Conservation (phyloP, 805 yeast species). For the Wickerhamiella lipophila region DNA sequence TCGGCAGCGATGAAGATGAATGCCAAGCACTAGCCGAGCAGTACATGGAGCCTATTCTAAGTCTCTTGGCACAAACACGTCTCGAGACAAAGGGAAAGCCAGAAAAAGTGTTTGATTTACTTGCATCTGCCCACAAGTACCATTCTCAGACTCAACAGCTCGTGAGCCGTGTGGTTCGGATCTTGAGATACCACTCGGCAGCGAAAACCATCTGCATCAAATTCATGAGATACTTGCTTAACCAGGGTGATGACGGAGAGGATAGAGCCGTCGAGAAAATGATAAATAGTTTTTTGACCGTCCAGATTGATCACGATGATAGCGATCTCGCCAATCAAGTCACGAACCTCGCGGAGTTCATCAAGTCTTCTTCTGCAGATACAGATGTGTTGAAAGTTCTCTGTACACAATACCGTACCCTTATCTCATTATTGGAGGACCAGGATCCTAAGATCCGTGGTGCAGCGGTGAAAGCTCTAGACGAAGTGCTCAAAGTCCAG, state of each 20-base stretch:
- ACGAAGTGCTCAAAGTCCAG: not conserved
- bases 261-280: not conserved
- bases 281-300: not conserved
- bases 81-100: not conserved
- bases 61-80: not conserved
- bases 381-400: not conserved
- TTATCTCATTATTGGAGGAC: not conserved
- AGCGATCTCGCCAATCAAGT: not conserved
- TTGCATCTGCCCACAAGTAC: not conserved
- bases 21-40: conserved; percentile 1
- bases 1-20: not conserved
- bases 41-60: not conserved
- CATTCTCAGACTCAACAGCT: not conserved
- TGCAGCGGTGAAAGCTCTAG: not conserved
- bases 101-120: not conserved
- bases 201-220: not conserved
- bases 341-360: not conserved
- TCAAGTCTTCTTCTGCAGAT: not conserved
- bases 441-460: not conserved
- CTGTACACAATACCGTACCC: not conserved
- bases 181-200: not conserved
- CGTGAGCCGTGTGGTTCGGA: not conserved
- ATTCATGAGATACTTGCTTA: not conserved
- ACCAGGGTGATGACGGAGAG: not conserved
- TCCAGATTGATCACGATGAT: not conserved